Evolutionary conservation across 306 rosid species (phyloP).

Genomic region (Malus orientalis): DNA sequence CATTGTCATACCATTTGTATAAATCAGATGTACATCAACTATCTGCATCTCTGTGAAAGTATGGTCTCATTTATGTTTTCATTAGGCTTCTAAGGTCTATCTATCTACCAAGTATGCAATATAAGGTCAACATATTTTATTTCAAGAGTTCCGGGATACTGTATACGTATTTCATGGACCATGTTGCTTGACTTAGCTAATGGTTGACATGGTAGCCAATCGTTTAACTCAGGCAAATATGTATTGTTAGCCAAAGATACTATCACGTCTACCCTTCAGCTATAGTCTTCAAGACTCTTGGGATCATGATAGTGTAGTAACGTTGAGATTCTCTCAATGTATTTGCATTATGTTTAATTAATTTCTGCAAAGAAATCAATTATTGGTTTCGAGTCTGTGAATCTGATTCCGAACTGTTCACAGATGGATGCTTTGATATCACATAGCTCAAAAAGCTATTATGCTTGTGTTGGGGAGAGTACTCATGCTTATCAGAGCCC

Average conservation of each 20-base stretch:
- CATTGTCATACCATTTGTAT: not conserved
- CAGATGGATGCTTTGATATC: conserved; percentile 99
- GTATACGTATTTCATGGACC: not conserved
- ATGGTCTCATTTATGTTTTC: not conserved
- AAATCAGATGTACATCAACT: not conserved
- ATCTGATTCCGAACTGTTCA: not conserved
- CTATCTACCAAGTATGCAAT: not conserved
- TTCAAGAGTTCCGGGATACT: not conserved
- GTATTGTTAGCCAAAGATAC: not conserved
- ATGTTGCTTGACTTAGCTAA: not conserved
- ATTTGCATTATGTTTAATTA: not conserved
- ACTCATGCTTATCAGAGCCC: conserved; percentile 99
- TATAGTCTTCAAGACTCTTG: not conserved
- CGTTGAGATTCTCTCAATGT: not conserved
- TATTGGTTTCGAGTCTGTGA: not conserved
- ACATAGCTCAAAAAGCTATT: conserved; percentile 91
- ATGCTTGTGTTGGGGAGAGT: conserved; percentile 98
- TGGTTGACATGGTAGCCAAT: not conserved
- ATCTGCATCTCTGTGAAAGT: not conserved
- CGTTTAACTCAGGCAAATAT: not conserved
- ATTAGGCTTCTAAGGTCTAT: not conserved
- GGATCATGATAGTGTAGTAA: not conserved
- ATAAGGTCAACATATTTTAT: not conserved
- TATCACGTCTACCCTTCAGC: not conserved
- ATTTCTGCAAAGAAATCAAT: not conserved